Evolutionary conservation across 2,329 filamentous ascomycete genomes (phyloP).

Genomic region (Reticulascus tulasneorum): DNA sequence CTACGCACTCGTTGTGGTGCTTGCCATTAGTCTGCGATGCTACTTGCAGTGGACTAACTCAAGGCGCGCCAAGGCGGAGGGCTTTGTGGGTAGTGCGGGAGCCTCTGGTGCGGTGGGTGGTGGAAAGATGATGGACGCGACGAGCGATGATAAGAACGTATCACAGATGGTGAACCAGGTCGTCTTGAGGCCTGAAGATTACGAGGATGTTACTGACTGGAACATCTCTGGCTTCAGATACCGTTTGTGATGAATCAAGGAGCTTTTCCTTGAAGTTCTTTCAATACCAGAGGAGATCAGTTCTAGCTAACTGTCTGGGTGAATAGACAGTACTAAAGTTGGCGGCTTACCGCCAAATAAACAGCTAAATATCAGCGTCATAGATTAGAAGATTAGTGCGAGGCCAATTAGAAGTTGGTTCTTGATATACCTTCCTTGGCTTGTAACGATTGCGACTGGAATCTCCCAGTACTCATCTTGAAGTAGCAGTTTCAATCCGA

Average conservation of each 20-base stretch:
- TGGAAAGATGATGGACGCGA: conserved; percentile 28
- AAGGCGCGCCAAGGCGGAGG: conserved; percentile 37
- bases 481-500: too few relatives aligned
- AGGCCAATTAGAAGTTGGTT: too few relatives aligned
- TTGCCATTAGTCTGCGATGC: conserved; percentile 38
- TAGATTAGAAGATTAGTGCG: too few relatives aligned
- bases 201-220: conserved; percentile 59
- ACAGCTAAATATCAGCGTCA: too few relatives aligned
- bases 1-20: conserved; percentile 44
- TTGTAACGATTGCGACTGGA: too few relatives aligned
- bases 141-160: conserved; percentile 17
- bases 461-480: too few relatives aligned
- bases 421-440: too few relatives aligned
- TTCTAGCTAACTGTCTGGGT: too few relatives aligned
- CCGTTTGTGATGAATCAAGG: conserved; percentile 31
- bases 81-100: conserved; percentile 39
- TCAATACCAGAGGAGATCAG: too few relatives aligned
- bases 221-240: conserved; percentile 57
- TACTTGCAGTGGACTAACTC: conserved; percentile 45
- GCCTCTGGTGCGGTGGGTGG: conserved; percentile 34
- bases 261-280: too few relatives aligned
- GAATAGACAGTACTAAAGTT: too few relatives aligned
- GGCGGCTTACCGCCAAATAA: too few relatives aligned
- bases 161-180: conserved; percentile 29
- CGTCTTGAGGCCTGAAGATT: conserved; percentile 39